phyloP scores from a whole-genome alignment of 2,329 filamentous ascomycete species.

The Magnaporthales sp. region DNA sequence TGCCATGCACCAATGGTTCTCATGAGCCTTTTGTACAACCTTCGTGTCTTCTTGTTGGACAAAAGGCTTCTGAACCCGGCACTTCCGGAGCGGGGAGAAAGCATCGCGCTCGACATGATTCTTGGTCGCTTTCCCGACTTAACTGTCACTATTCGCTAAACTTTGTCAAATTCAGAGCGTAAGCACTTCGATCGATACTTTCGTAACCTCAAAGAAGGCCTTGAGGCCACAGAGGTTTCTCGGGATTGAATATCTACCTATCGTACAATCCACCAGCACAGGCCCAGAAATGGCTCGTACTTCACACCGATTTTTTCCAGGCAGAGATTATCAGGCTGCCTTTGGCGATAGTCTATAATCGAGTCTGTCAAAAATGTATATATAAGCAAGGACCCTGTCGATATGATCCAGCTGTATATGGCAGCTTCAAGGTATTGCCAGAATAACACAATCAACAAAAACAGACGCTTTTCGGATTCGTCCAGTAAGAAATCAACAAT shows the following conservation, averaged over 20 bases:
- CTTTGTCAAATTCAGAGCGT: not conserved
- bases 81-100: too few relatives aligned
- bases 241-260: not conserved
- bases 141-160: not conserved
- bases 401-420: not conserved
- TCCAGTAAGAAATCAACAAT: too few relatives aligned
- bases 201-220: not conserved
- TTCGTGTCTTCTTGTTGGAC: not conserved
- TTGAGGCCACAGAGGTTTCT: not conserved
- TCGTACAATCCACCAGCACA: not conserved
- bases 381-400: not conserved
- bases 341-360: not conserved
- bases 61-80: not conserved
- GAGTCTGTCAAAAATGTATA: not conserved
- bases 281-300: not conserved
- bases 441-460: too few relatives aligned
- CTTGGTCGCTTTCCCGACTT: not conserved
- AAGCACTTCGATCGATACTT: not conserved
- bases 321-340: not conserved
- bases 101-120: not conserved
- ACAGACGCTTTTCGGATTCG: too few relatives aligned
- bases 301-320: not conserved
- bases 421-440: not conserved
- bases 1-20: not conserved
- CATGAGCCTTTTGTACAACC: not conserved